These are phyloP conservation scores for Odontarrhena argentea DNA, from an alignment of 345 rosid genomes.

Conservation along the genomic window DNA sequence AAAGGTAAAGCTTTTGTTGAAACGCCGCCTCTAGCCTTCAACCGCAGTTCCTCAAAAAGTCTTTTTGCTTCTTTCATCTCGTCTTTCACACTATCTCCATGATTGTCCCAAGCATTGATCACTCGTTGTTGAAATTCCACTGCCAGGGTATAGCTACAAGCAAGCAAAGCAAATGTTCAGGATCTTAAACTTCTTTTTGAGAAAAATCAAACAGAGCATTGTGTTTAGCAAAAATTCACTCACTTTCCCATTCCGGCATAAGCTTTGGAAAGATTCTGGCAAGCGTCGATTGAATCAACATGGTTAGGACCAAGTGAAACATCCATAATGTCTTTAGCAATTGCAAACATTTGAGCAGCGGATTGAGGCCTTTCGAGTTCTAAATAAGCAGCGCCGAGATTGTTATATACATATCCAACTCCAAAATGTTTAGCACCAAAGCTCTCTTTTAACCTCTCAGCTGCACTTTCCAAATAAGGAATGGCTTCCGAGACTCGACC, in stretches of 20 bases:
- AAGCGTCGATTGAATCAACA: constrained; percentile 84
- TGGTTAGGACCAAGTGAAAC: constrained; percentile 92
- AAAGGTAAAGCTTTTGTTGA: constrained; percentile 52
- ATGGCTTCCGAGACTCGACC: constrained; percentile 83
- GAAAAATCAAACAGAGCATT: neutral
- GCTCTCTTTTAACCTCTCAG: constrained; percentile 82
- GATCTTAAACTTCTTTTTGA: constrained; percentile 5
- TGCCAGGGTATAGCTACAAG: constrained; percentile 73
- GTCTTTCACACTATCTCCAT: constrained; percentile 63
- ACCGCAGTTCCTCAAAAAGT: constrained; percentile 61
- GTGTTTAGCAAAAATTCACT: constrained; percentile 7
- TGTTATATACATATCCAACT: constrained; percentile 86
- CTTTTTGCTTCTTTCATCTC: constrained; percentile 65
- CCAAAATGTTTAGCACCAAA: constrained; percentile 94
- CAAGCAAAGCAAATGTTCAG: constrained; percentile 24
- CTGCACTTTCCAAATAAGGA: constrained; percentile 87
- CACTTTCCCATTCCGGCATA: constrained; percentile 81
- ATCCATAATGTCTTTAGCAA: constrained; percentile 94
- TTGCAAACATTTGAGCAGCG: constrained; percentile 94
- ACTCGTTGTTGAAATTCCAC: constrained; percentile 81
- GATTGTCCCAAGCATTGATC: constrained; percentile 80
- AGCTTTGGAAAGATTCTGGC: constrained; percentile 93
- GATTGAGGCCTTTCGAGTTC: constrained; percentile 90
- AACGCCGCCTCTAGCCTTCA: constrained; percentile 54
- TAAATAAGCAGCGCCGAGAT: constrained; percentile 92